Percentiles rank a stretch among this genome's conserved stretches.
Conservation (phyloP, 768 basidiomycete species). For the Lactifluus volemus region DNA sequence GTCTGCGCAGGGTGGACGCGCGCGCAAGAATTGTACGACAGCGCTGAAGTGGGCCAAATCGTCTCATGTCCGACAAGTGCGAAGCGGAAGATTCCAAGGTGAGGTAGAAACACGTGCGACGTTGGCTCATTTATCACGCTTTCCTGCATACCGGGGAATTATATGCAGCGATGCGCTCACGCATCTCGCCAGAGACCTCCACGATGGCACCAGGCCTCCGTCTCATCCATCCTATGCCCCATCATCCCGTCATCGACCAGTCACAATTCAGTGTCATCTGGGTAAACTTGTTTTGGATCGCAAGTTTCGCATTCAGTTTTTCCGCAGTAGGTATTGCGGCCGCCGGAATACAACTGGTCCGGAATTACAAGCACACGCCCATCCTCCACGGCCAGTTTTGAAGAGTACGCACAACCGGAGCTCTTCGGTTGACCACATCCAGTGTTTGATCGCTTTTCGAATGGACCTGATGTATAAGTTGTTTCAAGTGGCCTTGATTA, state of each 20-base stretch:
- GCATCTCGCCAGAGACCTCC: not conserved
- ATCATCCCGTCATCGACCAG: not conserved
- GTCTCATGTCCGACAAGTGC: constrained; percentile 58
- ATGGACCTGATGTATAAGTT: not conserved
- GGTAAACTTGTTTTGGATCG: not conserved
- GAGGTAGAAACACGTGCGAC: constrained; percentile 52
- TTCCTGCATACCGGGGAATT: not conserved
- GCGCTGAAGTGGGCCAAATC: constrained; percentile 42
- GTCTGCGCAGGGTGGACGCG: constrained; percentile 40
- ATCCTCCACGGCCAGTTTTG: not conserved
- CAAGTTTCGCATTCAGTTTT: not conserved
- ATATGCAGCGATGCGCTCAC: not conserved
- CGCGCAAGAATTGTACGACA: constrained; percentile 42
- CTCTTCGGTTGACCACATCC: not conserved
- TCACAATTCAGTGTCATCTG: not conserved
- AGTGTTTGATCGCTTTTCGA: too few species aligned
- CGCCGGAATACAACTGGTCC: not conserved
- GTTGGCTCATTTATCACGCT: not conserved
- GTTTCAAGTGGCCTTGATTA: too few species aligned
- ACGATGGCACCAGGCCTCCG: too few species aligned
- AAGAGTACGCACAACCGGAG: not conserved
- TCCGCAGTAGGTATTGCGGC: not conserved
- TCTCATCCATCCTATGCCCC: too few species aligned
- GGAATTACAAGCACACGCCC: not conserved
- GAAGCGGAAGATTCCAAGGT: too few species aligned